These are phyloP conservation scores for Cladosporium sp. DNA, from an alignment of 2,329 filamentous ascomycete genomes.

Conservation along the genomic window DNA sequence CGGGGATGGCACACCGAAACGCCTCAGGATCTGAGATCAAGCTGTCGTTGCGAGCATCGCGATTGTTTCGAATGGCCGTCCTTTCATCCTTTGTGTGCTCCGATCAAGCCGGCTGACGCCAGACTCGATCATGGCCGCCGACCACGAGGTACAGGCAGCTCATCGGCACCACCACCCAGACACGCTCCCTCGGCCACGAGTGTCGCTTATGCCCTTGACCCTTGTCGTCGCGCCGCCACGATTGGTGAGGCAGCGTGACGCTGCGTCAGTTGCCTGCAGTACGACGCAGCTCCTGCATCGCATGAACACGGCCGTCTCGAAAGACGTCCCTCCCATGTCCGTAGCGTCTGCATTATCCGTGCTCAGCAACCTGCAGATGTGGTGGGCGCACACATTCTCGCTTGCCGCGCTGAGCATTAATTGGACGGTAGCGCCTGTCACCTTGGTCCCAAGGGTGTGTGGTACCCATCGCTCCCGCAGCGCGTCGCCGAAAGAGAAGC, in stretches of 20 bases:
- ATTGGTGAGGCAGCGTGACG: neutral
- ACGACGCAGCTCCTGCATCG: neutral
- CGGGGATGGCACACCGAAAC: neutral
- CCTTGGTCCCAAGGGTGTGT: neutral
- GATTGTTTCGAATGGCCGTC: neutral
- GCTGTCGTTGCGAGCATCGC: neutral
- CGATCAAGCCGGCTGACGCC: neutral
- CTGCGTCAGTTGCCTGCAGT: neutral
- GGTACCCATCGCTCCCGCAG: neutral
- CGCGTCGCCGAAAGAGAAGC: neutral
- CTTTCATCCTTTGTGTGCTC: neutral
- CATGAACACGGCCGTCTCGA: neutral
- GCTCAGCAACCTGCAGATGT: slow-evolving; percentile 3
- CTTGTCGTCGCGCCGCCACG: neutral
- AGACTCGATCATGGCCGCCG: neutral
- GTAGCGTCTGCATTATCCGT: neutral
- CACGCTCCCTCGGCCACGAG: neutral
- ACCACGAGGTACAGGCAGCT: slow-evolving; percentile 1
- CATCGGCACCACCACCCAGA: neutral
- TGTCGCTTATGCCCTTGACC: neutral
- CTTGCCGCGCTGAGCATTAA: neutral
- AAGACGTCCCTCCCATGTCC: neutral
- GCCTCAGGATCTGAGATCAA: slow-evolving; percentile 1
- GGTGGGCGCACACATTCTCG: neutral
- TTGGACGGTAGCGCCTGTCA: neutral